Evolutionary conservation across 2,329 filamentous ascomycete species (phyloP), one percentile per base, ranked within the genome.

Genomic region (Microsporum canis): DNA sequence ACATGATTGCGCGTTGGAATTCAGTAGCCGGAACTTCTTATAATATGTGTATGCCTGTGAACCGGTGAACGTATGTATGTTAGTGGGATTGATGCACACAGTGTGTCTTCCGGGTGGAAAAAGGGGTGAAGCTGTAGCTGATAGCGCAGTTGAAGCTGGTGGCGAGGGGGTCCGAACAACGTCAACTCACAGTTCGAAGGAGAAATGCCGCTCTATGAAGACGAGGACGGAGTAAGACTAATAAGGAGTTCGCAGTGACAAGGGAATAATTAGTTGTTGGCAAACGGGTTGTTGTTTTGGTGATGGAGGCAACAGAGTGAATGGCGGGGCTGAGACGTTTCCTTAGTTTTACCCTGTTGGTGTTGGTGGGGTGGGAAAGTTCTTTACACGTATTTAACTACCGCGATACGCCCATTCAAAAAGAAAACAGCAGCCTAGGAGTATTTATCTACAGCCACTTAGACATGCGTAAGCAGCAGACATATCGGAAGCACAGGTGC

Each of bases 271-370:
- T n/a, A 14, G 51, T 36, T 17, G 51, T 55, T 55, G 51, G 51
- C 31, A 8, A 55, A 34, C 31, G 14, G 45, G 38, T 36, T 23
- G 17, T 39, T 49, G 41, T 45, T 59, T 59, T 59, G 14, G 43
- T 34, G 57, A 39, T 43, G 57, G 59, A 63, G 57, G 62, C 62
- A 63, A 59, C 55, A 43, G 31, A 34, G 59, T 61, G 33, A 61
- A 62, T 62, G 58, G 62, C 60, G 62, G 62, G 62, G 62, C 62
- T 63, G 60, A 63, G 62, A 60, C 36, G 51, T 57, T 62, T 59
- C 57, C 17, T 23, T 23, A 23, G 1, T 23, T 23, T 59, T 59
- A 59, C 49, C 49, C 31, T 47, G 55, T 31, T 45, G 17, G 17
- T 58, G 60, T 59, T 62, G 62, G 60, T 60, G 62, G 62, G 62